Conservation (phyloP, 2,329 filamentous ascomycete species). For the Triangularia setosa region DNA sequence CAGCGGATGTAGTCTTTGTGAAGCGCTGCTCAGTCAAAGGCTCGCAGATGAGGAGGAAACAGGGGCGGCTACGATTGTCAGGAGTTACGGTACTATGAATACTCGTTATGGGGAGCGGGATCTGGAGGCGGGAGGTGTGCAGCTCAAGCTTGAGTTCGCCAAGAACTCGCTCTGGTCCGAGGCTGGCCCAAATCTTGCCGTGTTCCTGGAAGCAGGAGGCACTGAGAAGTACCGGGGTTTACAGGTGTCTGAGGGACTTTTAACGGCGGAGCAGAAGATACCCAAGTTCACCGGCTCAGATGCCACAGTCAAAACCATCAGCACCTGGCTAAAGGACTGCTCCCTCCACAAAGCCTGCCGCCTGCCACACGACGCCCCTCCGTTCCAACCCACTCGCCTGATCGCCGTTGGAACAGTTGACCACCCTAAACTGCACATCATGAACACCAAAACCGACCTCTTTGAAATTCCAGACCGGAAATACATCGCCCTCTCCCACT, state of each 20-base stretch:
- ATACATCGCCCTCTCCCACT: background rate
- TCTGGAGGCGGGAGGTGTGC: background rate
- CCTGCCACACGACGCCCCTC: background rate
- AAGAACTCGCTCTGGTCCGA: background rate
- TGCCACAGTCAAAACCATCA: background rate
- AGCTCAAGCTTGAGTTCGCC: background rate
- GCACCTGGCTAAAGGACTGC: background rate
- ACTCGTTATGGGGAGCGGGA: background rate
- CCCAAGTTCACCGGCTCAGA: background rate
- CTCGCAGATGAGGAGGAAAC: background rate
- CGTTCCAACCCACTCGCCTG: background rate
- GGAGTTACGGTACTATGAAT: background rate
- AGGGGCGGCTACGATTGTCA: background rate
- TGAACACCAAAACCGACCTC: background rate
- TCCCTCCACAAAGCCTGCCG: background rate
- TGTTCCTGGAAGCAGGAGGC: background rate
- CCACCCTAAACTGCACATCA: background rate
- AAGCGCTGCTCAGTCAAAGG: background rate
- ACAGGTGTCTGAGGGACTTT: background rate
- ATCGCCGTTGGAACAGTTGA: background rate
- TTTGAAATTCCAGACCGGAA: background rate
- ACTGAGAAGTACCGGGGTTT: background rate
- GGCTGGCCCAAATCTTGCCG: background rate
- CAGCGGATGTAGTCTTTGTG: background rate
- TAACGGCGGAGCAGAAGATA: background rate